Evolutionary conservation across 2,329 filamentous ascomycete species (phyloP), one percentile per base, ranked within the genome.

Genomic region (Cryoendolithus antarcticus): DNA sequence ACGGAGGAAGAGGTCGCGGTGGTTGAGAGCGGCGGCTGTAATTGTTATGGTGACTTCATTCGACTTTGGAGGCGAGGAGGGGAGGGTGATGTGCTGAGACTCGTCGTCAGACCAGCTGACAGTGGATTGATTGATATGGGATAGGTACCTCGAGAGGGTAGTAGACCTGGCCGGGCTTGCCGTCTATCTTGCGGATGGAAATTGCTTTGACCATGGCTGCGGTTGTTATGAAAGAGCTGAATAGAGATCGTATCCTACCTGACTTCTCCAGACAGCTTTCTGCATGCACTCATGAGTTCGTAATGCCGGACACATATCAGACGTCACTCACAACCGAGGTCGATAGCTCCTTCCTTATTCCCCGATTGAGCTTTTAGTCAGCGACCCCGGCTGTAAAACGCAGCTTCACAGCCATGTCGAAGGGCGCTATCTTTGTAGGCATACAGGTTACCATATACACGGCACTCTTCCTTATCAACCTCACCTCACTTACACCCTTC

Each of bases 1-100:
- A 39, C 89, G 83, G 62, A 93, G 82, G 66, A 95, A 96, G 50
- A 93, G 76, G 61, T 96, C 91, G 52, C 88, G 82, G 66, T 96
- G 91, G 67, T 96, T 96, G 37, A 96, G 77, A 9, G 89, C 82
- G 1, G 80, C 83, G 37, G 86, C 83, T 29, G 74, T 72, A 55
- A 96, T 68, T 53, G 75, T 77, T 45, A 96, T 67, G 5, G 93
- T 69, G 48, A 94, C 67, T 59, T 95, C 72, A 45, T 69, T 54
- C 37, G 50, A 48, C 28, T 55, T 69, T 10, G 74, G 72, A 19
- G 74, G 71, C 0, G 81, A 81, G 46, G 71, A 69, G 40, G 79
- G 71, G 10, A 80, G 62, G 28, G 76, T 65, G 45, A 75, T 75
- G 34, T 38, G 38, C 6, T 19, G 15, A 19, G 5, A 19, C 5